These are phyloP conservation scores for Sparassis latifolia DNA, from an alignment of 1,284 basidiomycete genomes.

Conservation along the genomic window DNA sequence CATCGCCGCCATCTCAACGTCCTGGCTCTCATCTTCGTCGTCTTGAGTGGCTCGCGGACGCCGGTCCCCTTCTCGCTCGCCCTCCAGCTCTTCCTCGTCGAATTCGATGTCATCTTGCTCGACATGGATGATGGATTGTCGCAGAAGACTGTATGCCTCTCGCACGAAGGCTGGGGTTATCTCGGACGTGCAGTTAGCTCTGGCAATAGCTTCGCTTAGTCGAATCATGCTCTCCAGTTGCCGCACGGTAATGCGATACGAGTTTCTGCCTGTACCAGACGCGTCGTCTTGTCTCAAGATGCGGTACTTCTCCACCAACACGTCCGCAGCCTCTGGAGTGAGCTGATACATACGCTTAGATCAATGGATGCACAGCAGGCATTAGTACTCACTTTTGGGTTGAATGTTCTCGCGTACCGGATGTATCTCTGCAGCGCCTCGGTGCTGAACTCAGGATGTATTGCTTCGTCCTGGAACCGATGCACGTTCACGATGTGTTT, in stretches of 20 bases:
- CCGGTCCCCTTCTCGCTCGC: slow-evolving; percentile 37
- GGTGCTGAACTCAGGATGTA: slow-evolving; percentile 94
- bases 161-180: slow-evolving; percentile 91
- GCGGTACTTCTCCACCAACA: slow-evolving; percentile 95
- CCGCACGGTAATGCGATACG: slow-evolving; percentile 93
- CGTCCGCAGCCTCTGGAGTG: slow-evolving; percentile 86
- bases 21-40: slow-evolving; percentile 44
- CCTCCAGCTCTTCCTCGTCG: slow-evolving; percentile 84
- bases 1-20: slow-evolving; percentile 59
- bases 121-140: slow-evolving; percentile 98
- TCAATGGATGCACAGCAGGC: not conserved
- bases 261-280: slow-evolving; percentile 82
- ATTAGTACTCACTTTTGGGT: slow-evolving; percentile 69
- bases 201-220: slow-evolving; percentile 92
- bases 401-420: slow-evolving; percentile 93
- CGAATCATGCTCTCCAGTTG: slow-evolving; percentile 98
- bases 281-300: slow-evolving; percentile 90
- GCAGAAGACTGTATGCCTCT: slow-evolving; percentile 90
- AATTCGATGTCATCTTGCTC: slow-evolving; percentile 99
- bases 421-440: slow-evolving; percentile 97
- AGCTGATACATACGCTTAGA: slow-evolving; percentile 43
- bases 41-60: slow-evolving; percentile 22
- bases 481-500: slow-evolving; percentile 98
- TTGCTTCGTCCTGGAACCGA: slow-evolving; percentile 90
- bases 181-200: slow-evolving; percentile 91